Percentiles rank a stretch among this genome's conserved stretches.
These are phyloP conservation scores for Flammula alnicola DNA, from an alignment of 1,284 basidiomycete genomes.

Conservation along the genomic window DNA sequence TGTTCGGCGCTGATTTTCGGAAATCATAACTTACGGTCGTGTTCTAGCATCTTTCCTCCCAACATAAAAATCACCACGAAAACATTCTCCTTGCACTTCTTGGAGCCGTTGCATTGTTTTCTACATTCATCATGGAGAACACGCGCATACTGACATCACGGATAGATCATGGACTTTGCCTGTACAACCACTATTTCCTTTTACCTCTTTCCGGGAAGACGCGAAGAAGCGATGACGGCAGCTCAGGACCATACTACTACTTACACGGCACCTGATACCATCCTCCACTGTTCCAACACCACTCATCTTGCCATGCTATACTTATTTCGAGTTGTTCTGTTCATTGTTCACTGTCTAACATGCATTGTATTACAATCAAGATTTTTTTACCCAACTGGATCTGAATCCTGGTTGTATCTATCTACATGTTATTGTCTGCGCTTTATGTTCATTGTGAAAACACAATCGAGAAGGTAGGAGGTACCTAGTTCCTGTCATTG, in stretches of 20 bases:
- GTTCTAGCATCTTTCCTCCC: slow-evolving; percentile 49
- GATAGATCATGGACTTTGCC: neutral
- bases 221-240: neutral
- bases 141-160: neutral
- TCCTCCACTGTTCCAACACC: neutral
- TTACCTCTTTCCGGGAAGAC: neutral
- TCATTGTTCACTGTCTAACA: too few relatives aligned
- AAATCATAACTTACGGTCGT: slow-evolving; percentile 12
- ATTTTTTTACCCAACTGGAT: too few relatives aligned
- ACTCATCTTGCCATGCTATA: neutral
- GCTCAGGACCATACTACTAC: neutral
- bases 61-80: slow-evolving; percentile 31
- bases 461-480: too few relatives aligned
- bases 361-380: too few relatives aligned
- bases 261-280: neutral
- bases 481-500: too few relatives aligned
- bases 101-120: neutral
- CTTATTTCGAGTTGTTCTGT: too few relatives aligned
- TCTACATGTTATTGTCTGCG: too few relatives aligned
- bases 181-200: neutral
- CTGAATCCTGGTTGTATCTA: too few relatives aligned
- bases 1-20: neutral
- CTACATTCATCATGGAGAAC: neutral
- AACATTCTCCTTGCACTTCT: neutral
- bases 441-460: too few relatives aligned